Evolutionary conservation across 805 yeast genomes (phyloP), one percentile per base, ranked within the genome.

Genomic region (Candida khao-thaluensis): DNA sequence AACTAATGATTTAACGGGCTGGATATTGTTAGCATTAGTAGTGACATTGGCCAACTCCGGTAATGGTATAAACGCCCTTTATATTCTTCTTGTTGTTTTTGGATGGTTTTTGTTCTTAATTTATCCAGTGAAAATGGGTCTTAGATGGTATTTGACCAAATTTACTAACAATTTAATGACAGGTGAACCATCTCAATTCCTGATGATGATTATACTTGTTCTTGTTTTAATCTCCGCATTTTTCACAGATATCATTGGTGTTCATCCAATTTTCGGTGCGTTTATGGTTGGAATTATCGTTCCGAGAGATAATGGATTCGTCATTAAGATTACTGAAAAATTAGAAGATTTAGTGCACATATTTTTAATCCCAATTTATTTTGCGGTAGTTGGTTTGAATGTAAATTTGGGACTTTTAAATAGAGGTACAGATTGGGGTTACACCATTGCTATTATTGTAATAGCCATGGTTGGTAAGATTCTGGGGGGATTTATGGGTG

Each of bases 251-350:
- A 82, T 85, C 41, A 82, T 85, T 45, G 95, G 95, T 4, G 91
- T 84, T 8, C 95, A 85, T 59, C 85, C 93, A 0, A 85, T 85
- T 49, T 85, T 85, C 60, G 95, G 95, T 29, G 93, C 91, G 0
- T 86, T 85, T 52, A 71, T 85, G 60, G 78, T 80, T 9, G 95
- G 95, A 4, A 65, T 82, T 22, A 76, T 85, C 37, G 75, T 85
- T 5, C 95, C 95, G 7, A 69, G 91, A 50, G 89, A 85, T 35
- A 77, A 81, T 50, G 83, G 83, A 12, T 83, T 81, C 54, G 88
- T 81, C 12, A 73, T 83, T 27, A 74, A 73, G 28, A 64, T 85
- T 34, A 82, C 87, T 2, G 86, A 81, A 48, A 80, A 84, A 52
- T 75, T 85, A 59, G 95, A 85, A 59, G 91, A 85, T 54, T 62